phyloP scores from a whole-genome alignment of 1,284 basidiomycete genomes.

The Phlebopus sp. region DNA sequence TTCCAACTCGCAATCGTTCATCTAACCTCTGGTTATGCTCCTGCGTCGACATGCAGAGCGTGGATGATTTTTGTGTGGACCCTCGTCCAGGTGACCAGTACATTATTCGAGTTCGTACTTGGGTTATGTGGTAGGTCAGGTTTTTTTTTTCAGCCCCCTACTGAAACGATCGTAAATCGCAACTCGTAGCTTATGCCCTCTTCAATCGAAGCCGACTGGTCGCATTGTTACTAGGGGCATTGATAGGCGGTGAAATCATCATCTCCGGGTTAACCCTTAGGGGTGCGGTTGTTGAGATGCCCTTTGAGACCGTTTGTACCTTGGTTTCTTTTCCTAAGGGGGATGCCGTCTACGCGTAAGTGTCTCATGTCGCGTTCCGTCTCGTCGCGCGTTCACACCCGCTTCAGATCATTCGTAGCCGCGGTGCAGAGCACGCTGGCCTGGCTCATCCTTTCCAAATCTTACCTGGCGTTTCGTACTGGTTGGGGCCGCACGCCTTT shows the following conservation, averaged over 20 bases:
- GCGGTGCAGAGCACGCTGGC: too few relatives aligned
- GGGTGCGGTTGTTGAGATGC: not conserved
- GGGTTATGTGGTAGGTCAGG: not conserved
- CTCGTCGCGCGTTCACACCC: not conserved
- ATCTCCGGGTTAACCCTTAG: not conserved
- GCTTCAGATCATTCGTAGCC: too few relatives aligned
- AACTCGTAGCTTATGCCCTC: not conserved
- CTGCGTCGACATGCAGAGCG: not conserved
- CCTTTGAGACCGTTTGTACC: not conserved
- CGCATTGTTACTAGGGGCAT: not conserved
- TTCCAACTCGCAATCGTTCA: not conserved
- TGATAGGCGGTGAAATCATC: not conserved
- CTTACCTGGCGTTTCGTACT: not conserved
- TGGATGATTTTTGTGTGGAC: not conserved
- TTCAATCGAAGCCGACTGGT: not conserved
- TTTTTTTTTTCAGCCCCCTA: not conserved
- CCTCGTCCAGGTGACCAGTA: not conserved
- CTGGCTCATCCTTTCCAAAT: not conserved
- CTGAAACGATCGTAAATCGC: not conserved
- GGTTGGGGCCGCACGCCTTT: conserved; percentile 6
- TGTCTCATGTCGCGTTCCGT: not conserved
- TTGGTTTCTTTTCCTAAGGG: not conserved
- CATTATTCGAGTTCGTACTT: not conserved
- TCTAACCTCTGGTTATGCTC: not conserved
- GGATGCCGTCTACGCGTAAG: too few relatives aligned